Evolutionary conservation across 306 rosid species (phyloP).

Genomic region (Spatholobus suberectus): DNA sequence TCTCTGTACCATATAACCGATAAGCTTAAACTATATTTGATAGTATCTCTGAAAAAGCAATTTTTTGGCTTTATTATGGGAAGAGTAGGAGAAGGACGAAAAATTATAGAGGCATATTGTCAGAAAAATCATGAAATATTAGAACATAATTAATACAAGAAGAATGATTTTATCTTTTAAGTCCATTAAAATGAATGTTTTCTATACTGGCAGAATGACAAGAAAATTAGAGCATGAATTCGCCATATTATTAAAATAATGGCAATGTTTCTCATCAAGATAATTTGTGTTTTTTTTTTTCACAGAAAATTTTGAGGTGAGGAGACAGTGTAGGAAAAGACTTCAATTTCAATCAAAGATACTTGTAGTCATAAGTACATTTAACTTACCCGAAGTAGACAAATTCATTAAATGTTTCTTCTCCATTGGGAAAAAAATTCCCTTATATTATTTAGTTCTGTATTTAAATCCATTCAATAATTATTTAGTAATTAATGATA

Average conservation of each 20-base stretch:
- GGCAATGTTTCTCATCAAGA: background rate
- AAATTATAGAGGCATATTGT: background rate
- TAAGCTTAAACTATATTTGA: background rate
- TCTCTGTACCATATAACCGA: background rate
- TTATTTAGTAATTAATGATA: background rate
- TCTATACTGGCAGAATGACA: background rate
- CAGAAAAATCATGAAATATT: background rate
- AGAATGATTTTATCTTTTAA: background rate
- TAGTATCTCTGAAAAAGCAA: background rate
- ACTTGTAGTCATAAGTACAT: background rate
- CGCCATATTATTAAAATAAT: background rate
- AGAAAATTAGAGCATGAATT: background rate
- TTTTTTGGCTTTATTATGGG: slow-evolving; percentile 25
- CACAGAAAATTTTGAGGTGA: background rate
- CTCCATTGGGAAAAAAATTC: background rate
- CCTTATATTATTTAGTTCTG: background rate
- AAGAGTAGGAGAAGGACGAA: background rate
- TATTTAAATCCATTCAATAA: background rate
- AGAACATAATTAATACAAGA: background rate
- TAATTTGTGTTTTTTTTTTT: background rate
- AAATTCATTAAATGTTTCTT: background rate
- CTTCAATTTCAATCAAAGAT: background rate
- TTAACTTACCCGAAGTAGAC: background rate
- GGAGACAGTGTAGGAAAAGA: background rate
- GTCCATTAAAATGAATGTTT: background rate